Conservation (phyloP, 352 stramenopile genomes). For the Pythium volutum region DNA sequence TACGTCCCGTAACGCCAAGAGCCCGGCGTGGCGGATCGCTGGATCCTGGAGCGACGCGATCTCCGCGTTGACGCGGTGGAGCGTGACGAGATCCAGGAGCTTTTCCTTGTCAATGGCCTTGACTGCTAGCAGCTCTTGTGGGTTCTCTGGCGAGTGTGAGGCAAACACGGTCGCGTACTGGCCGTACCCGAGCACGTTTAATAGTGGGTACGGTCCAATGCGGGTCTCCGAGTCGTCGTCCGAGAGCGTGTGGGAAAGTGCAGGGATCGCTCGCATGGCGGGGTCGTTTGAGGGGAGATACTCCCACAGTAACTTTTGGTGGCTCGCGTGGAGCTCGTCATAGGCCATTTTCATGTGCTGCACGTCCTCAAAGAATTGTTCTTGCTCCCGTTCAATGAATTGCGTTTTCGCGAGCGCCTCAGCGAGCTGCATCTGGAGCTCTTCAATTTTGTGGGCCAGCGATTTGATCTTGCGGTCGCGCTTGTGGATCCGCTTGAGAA, state of each 20-base stretch:
- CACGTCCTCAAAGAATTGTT: conserved; percentile 77
- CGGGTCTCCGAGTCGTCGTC: conserved; percentile 49
- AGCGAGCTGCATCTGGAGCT: conserved; percentile 40
- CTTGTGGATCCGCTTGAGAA: conserved; percentile 30
- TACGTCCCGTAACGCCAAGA: conserved; percentile 68
- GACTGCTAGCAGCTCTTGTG: conserved; percentile 42
- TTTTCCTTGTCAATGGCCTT: conserved; percentile 88
- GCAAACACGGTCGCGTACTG: conserved; percentile 82
- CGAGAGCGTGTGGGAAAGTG: conserved; percentile 34
- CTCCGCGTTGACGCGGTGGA: conserved; percentile 79
- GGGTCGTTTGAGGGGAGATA: conserved; percentile 57
- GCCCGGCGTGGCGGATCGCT: conserved; percentile 50
- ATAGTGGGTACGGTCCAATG: conserved; percentile 69
- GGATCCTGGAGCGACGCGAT: conserved; percentile 70
- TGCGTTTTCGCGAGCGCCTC: conserved; percentile 59
- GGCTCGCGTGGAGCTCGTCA: conserved; percentile 55
- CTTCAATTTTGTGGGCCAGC: conserved; percentile 33
- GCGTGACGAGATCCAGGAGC: conserved; percentile 62
- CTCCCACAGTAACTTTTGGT: conserved; percentile 75
- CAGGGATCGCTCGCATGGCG: conserved; percentile 54
- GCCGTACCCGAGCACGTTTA: conserved; percentile 74
- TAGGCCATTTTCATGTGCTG: conserved; percentile 72
- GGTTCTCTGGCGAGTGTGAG: conserved; percentile 22
- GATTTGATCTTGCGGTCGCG: conserved; percentile 58
- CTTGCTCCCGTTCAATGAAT: conserved; percentile 82